Percentiles rank a stretch among this genome's conserved stretches.
Evolutionary conservation across 2,329 filamentous ascomycete species (phyloP).

Genomic region (Myrmaecium sp.): DNA sequence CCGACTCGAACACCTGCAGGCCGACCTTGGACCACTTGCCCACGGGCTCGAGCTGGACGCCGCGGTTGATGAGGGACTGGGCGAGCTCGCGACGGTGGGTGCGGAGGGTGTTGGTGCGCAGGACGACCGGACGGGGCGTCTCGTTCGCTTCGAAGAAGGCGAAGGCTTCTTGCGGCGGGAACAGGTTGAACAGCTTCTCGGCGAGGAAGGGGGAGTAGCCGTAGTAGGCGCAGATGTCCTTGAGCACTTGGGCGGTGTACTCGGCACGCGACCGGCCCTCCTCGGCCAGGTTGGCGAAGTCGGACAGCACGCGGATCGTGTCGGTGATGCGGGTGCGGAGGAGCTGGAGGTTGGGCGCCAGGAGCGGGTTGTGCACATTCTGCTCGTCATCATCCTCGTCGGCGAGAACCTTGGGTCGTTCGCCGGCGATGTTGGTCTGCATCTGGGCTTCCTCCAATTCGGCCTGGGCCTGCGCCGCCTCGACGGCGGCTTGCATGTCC

Average conservation of each 20-base stretch:
- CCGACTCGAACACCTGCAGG: constrained; percentile 86
- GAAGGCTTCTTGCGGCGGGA: constrained; percentile 83
- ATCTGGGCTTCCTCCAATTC: constrained; percentile 74
- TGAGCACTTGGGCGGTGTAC: constrained; percentile 71
- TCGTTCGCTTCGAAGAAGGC: constrained; percentile 99
- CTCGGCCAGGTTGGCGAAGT: constrained; percentile 69
- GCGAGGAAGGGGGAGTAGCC: constrained; percentile 91
- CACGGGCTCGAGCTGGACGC: constrained; percentile 88
- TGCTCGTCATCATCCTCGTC: constrained; percentile 44
- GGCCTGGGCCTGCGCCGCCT: constrained; percentile 67
- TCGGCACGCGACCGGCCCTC: constrained; percentile 69
- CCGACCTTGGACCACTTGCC: constrained; percentile 99
- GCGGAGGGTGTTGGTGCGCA: constrained; percentile 89
- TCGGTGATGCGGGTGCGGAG: constrained; percentile 82
- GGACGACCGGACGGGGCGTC: constrained; percentile 79
- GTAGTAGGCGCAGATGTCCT: constrained; percentile 92
- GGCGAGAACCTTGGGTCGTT: constrained; percentile 49
- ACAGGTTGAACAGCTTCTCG: constrained; percentile 86
- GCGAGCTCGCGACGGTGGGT: constrained; percentile 64
- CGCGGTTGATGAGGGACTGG: constrained; percentile 85
- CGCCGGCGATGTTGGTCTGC: constrained; percentile 83
- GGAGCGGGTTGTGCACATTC: constrained; percentile 40
- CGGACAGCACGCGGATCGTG: constrained; percentile 77
- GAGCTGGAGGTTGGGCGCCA: constrained; percentile 81
- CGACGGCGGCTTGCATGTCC: constrained; percentile 58